These are phyloP conservation scores for Ciborinia camelliae DNA, from an alignment of 2,329 filamentous ascomycete species.

Conservation along the genomic window DNA sequence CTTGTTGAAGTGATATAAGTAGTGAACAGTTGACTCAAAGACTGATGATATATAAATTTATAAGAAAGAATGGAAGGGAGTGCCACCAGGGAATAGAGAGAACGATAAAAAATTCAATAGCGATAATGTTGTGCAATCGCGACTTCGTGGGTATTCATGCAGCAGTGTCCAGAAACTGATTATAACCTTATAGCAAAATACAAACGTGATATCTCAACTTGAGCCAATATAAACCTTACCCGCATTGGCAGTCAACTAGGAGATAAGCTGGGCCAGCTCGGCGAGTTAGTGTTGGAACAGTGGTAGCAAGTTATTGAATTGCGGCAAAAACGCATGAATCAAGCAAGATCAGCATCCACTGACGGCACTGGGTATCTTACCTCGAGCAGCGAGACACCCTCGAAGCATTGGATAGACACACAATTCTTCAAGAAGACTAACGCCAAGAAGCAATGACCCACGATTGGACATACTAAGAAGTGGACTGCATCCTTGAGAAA, in stretches of 20 bases:
- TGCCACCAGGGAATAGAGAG: not conserved
- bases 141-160: not conserved
- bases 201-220: not conserved
- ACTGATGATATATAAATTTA: not conserved
- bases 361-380: not conserved
- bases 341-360: not conserved
- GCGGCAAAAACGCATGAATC: not conserved
- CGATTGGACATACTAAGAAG: not conserved
- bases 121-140: not conserved
- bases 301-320: not conserved
- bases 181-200: conserved; percentile 2
- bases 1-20: not conserved
- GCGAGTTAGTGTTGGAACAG: not conserved
- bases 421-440: not conserved
- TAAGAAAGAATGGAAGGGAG: not conserved
- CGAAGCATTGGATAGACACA: not conserved
- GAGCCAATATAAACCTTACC: not conserved
- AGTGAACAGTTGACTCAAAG: not conserved
- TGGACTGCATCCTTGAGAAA: not conserved
- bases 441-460: not conserved
- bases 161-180: not conserved
- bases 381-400: not conserved
- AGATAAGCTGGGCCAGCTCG: not conserved
- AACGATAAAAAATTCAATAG: not conserved
- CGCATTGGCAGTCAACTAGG: not conserved